These are phyloP conservation scores for Lagenaria siceraria DNA, from an alignment of 306 rosid genomes.

Conservation along the genomic window DNA sequence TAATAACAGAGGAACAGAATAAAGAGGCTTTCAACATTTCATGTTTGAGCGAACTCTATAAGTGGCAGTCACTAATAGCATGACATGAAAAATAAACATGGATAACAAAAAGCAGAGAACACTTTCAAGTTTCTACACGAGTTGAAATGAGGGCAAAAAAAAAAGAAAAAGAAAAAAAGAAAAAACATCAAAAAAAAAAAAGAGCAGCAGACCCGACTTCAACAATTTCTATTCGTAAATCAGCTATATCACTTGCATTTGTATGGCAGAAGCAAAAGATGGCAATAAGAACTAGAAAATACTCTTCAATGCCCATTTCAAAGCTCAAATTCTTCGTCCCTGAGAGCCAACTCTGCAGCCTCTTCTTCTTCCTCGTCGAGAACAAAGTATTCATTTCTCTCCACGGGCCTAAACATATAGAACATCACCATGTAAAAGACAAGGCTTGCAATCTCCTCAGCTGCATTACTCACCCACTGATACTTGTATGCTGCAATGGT, in stretches of 20 bases:
- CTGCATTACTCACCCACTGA: slow-evolving; percentile 89
- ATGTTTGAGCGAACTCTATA: slow-evolving; percentile 5
- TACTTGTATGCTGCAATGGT: slow-evolving; percentile 86
- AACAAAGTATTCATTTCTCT: slow-evolving; percentile 69
- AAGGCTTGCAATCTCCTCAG: slow-evolving; percentile 77
- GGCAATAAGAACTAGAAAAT: neutral
- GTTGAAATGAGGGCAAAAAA: slow-evolving; percentile 1
- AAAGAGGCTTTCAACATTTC: slow-evolving; percentile 3
- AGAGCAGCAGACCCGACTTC: slow-evolving; percentile 4
- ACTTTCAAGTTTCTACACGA: slow-evolving; percentile 6
- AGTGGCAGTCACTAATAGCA: neutral
- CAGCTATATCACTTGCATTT: slow-evolving; percentile 8
- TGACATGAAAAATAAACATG: slow-evolving; percentile 10
- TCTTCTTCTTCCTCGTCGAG: slow-evolving; percentile 96
- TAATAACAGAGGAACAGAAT: neutral
- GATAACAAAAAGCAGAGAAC: slow-evolving; percentile 1
- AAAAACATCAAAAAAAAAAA: slow-evolving; percentile 6
- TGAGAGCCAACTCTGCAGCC: slow-evolving; percentile 74
- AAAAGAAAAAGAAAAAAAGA: too few species aligned
- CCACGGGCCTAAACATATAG: slow-evolving; percentile 91
- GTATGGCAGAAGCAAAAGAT: slow-evolving; percentile 1
- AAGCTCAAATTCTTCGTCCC: slow-evolving; percentile 47
- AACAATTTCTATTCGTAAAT: slow-evolving; percentile 4
- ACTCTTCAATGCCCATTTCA: neutral
- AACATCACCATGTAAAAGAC: slow-evolving; percentile 66